phyloP scores from a whole-genome alignment of 2,329 filamentous ascomycete species.

The Epicoccum nigrum region DNA sequence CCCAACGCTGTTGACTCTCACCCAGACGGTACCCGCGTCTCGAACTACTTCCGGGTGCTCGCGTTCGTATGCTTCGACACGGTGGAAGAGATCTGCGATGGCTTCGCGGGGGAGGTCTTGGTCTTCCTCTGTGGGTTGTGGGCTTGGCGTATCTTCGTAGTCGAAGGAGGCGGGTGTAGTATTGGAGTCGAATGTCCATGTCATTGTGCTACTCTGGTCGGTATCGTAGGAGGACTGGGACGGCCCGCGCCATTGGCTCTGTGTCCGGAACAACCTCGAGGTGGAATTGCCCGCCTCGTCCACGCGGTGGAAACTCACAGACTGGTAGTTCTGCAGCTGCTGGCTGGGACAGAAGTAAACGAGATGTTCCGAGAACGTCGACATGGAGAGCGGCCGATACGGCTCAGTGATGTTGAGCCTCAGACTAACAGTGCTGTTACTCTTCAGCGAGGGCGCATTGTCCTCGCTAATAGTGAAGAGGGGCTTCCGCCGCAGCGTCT shows the following conservation, averaged over 20 bases:
- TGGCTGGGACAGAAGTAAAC: slow-evolving; percentile 2
- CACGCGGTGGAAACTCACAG: not conserved
- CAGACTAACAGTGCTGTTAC: slow-evolving; percentile 4
- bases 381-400: not conserved
- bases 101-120: slow-evolving; percentile 2
- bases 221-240: not conserved
- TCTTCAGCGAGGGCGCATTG: not conserved
- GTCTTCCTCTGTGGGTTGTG: not conserved
- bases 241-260: slow-evolving; percentile 2
- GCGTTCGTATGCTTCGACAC: slow-evolving; percentile 5
- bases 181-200: no score
- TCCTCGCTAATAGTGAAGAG: slow-evolving; percentile 4
- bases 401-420: not conserved
- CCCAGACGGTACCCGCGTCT: slow-evolving; percentile 7
- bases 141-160: no score
- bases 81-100: slow-evolving; percentile 6
- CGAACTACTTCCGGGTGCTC: not conserved
- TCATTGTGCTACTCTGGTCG: not conserved
- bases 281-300: not conserved
- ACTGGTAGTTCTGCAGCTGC: slow-evolving; percentile 9
- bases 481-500: not conserved
- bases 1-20: slow-evolving; percentile 3
- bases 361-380: not conserved
- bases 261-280: not conserved
- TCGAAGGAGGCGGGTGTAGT: no score